Evolutionary conservation across 495 filamentous ascomycete genomes (phyloP).

Genomic region (Xylaria grammica): DNA sequence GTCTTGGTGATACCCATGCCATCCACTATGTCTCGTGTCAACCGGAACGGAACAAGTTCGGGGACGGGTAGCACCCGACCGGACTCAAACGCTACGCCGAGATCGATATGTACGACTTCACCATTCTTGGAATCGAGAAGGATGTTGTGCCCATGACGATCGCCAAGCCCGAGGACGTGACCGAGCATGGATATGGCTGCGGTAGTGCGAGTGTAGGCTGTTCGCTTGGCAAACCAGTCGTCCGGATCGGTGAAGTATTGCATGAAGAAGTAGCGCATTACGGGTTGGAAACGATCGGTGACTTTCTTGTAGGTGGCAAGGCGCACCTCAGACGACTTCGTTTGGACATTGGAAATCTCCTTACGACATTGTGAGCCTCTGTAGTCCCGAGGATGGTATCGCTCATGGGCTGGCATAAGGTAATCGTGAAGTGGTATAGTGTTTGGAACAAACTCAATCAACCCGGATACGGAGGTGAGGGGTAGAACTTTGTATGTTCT

Average conservation of each 20-base stretch:
- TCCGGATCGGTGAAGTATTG: conserved; percentile 93
- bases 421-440: conserved; percentile 90
- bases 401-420: conserved; percentile 85
- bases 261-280: conserved; percentile 97
- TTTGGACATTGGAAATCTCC: conserved; percentile 73
- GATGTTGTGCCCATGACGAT: conserved; percentile 96
- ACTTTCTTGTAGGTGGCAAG: conserved; percentile 75
- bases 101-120: conserved; percentile 95
- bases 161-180: conserved; percentile 91
- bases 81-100: conserved; percentile 94
- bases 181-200: conserved; percentile 95
- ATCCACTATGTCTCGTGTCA: conserved; percentile 95
- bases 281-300: conserved; percentile 81
- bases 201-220: conserved; percentile 89
- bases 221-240: conserved; percentile 87
- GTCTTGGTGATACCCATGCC: conserved; percentile 96
- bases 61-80: conserved; percentile 93
- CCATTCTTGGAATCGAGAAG: conserved; percentile 87
- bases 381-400: conserved; percentile 83
- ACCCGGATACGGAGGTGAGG: conserved; percentile 78
- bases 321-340: conserved; percentile 68
- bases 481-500: conserved; percentile 96
- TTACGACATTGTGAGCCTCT: conserved; percentile 76
- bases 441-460: conserved; percentile 95
- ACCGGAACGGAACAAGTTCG: conserved; percentile 91